Base-by-base conservation (phyloP, 495 filamentous ascomycete genomes). In the Physcia stellaris region DNA sequence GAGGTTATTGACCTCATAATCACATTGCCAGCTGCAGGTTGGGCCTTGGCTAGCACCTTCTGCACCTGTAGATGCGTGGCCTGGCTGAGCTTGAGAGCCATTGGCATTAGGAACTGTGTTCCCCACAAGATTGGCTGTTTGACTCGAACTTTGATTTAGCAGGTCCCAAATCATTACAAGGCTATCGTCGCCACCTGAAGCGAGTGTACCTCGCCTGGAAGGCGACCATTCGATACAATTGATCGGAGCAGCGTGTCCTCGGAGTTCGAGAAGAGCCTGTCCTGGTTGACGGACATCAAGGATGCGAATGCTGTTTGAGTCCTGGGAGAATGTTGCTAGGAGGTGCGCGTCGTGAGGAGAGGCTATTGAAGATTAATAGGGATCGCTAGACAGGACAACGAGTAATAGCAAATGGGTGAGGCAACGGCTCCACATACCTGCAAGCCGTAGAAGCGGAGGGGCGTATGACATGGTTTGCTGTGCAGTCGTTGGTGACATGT, bases 151-250 rank as follows among this genome's bases (percentile, higher is more conserved):
- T 38, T 77, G 66, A 54, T 80, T 87, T 27, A 94, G 65, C 2
- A 98, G 65, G 54, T 99, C 92, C 90, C 90, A 99, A 17, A 95
- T 67, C 11, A 95, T 67, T 2, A 96, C 90, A 32, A 85, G 68
- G 38, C 73, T 83, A 55, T 99, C 90, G 45, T 99, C 90, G 12
- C 73, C 92, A 35, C 90, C 90, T 1, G 86, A 93, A 4, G 88
- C 92, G 6, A 99, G 71, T 30, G 83, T 77, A 10, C 92, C 90
- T 46, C 90, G 69, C 32, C 86, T 73, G 35, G 73, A 75, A 0
- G 87, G 90, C 2, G 83, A 87, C 90, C 90, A 98, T 62, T 98
- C 90, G 41, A 95, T 80, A 50, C 81, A 87, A 56, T 87, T 96
- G 28, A 99, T 67, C 12, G 82, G 59, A 6, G 83, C 80, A 12